Evolutionary conservation across 192 early-diverging fungal species (phyloP), one percentile per base, ranked within the genome.

Genomic region (Pilaira anomala): DNA sequence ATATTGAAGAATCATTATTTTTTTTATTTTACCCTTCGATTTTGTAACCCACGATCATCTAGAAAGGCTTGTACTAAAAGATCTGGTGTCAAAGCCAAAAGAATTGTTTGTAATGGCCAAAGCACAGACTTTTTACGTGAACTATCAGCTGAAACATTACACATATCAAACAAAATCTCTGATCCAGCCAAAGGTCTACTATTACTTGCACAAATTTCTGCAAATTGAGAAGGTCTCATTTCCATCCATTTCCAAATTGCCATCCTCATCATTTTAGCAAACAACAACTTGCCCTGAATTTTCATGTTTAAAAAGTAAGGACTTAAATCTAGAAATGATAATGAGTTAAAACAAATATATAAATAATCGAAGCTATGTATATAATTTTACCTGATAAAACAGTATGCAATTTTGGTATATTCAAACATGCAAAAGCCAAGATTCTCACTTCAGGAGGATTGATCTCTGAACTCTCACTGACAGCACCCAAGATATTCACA

Each of bases 241-340:
- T 91, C 84, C 22, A 97, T 93, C 85, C 92, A 97, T 76, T 87
- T 88, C 93, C 93, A 96, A 65, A 97, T 91, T 7, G 83, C 86
- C 18, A 87, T 87, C 12, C 91, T 83, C 50, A 95, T 77, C 21
- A 88, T 79, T 18, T 87, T 77, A 0, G 91, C 87, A 69, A 90
- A 78, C 26, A 87, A 74, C 14, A 89, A 78, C 59, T 94, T 93
- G 3, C 86, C 86, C 5, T 79, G 68, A 2, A 74, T 66, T 62
- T 85, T 85, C 57, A 91, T 76, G 36, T 84, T 78, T 48, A 84
- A 46, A 62, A 84, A 84, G 0, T 73, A 73, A 30, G 78, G 70
- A 16, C 80, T 72, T 29, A 84, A 42, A 48, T 81, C 82, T 84
- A 62, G 42, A 48, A 40, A 36, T 24, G 26, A 24, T 40, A 11